These are phyloP conservation scores for Phyllosticta citrichinensis DNA, from an alignment of 2,329 filamentous ascomycete species.

Conservation along the genomic window DNA sequence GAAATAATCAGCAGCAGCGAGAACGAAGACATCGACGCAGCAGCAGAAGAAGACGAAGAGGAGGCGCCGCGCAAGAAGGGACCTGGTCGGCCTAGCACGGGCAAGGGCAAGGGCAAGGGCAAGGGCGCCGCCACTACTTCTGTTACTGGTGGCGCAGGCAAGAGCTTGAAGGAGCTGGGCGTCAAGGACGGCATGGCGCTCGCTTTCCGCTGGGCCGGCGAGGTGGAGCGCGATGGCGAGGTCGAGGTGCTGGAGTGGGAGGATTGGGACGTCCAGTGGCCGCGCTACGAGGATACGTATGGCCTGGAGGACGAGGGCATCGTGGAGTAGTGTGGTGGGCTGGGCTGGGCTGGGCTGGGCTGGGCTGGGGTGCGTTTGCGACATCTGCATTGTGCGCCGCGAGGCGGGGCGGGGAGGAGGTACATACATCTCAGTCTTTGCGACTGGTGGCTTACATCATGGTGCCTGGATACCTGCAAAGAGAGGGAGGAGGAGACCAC, in stretches of 20 bases:
- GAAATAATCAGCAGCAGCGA: slow-evolving; percentile 19
- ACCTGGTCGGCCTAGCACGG: slow-evolving; percentile 9
- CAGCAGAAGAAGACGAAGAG: slow-evolving; percentile 20
- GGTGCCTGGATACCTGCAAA: no score
- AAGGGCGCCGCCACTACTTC: slow-evolving; percentile 17
- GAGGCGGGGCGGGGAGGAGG: no score
- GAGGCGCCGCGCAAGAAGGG: slow-evolving; percentile 3
- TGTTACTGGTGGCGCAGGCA: neutral
- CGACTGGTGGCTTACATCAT: no score
- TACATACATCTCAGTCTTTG: no score
- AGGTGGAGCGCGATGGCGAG: neutral
- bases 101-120: slow-evolving; percentile 9
- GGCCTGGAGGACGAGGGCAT: slow-evolving; percentile 16
- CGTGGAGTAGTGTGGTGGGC: neutral
- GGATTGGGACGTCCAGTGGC: slow-evolving; percentile 25
- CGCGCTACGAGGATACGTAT: slow-evolving; percentile 28
- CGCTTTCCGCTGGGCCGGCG: slow-evolving; percentile 25
- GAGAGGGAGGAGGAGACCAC: no score
- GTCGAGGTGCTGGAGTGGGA: slow-evolving; percentile 11
- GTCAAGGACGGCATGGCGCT: slow-evolving; percentile 26
- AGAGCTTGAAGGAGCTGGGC: slow-evolving; percentile 27
- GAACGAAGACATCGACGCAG: slow-evolving; percentile 10
- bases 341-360: no score
- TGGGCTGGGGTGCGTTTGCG: no score
- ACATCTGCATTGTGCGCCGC: no score